These are phyloP conservation scores for Amaranthus palmeri DNA, from an alignment of 148 eudicot species.

Conservation along the genomic window DNA sequence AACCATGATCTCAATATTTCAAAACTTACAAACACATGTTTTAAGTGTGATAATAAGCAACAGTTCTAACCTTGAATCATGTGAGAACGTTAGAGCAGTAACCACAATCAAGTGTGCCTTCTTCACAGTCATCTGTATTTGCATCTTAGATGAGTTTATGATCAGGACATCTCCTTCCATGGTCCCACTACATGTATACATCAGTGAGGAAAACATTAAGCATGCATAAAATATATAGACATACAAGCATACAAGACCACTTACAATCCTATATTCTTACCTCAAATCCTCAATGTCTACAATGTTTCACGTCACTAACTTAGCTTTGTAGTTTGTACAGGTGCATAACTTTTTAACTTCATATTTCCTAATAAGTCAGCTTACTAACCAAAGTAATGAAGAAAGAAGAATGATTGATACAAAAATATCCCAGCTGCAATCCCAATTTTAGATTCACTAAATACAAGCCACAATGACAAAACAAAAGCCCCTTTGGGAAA, in stretches of 20 bases:
- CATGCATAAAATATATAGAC: conserved; percentile 4
- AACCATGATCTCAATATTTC: conserved; percentile 10
- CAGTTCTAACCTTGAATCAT: conserved; percentile 60
- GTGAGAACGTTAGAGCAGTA: conserved; percentile 78
- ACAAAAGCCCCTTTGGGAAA: not conserved
- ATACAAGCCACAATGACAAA: not conserved
- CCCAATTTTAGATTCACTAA: not conserved
- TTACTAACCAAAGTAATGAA: not conserved
- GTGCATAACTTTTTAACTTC: not conserved
- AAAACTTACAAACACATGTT: not conserved
- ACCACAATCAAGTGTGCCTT: conserved; percentile 90
- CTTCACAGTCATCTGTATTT: conserved; percentile 43
- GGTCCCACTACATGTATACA: conserved; percentile 64
- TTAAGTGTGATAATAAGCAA: not conserved
- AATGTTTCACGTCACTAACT: not conserved
- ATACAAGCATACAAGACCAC: not conserved
- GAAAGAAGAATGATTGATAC: not conserved
- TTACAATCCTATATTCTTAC: not conserved
- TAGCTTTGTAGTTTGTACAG: not conserved
- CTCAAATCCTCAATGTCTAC: not conserved
- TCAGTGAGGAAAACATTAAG: not conserved
- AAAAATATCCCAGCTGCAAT: not conserved
- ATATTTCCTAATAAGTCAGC: not conserved
- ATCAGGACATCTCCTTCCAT: conserved; percentile 65
- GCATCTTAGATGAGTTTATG: conserved; percentile 53